Percentiles rank a stretch among this genome's conserved stretches.
Evolutionary conservation across 139 green algal genomes (phyloP).

Genomic region (Chlamydomonas sp.): DNA sequence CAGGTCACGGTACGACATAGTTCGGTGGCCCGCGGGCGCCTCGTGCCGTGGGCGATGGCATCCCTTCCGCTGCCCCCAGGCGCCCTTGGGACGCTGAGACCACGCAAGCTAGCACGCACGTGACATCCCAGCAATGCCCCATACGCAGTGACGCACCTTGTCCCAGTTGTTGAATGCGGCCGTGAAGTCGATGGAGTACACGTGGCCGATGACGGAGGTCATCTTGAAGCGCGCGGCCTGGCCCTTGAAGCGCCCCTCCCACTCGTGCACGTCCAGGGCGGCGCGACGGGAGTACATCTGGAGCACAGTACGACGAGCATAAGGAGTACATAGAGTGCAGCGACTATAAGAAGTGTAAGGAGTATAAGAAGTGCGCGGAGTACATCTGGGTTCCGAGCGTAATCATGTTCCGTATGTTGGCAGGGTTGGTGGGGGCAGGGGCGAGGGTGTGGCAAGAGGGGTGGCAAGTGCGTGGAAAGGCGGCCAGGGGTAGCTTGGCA

Average conservation of each 20-base stretch:
- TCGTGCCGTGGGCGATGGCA: too few relatives aligned
- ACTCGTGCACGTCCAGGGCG: slow-evolving; percentile 86
- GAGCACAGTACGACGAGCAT: background rate
- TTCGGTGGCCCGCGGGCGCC: too few relatives aligned
- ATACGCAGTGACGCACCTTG: slow-evolving; percentile 10
- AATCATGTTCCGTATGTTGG: background rate
- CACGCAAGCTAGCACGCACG: too few relatives aligned
- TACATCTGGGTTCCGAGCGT: background rate
- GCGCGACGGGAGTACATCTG: slow-evolving; percentile 59
- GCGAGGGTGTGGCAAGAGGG: too few relatives aligned
- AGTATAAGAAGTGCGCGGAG: background rate
- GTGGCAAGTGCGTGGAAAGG: too few relatives aligned
- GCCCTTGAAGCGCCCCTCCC: slow-evolving; percentile 70
- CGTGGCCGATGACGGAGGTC: slow-evolving; percentile 56
- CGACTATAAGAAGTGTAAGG: background rate
- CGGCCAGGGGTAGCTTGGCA: too few relatives aligned
- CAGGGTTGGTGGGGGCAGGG: background rate
- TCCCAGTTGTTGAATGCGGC: slow-evolving; percentile 87
- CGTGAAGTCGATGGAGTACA: slow-evolving; percentile 88
- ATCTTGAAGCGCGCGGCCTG: slow-evolving; percentile 65
- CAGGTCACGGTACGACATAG: background rate
- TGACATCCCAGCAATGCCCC: too few relatives aligned
- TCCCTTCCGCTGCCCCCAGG: too few relatives aligned
- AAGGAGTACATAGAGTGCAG: background rate
- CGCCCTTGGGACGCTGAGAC: too few relatives aligned